Evolutionary conservation across 2,329 filamentous ascomycete species (phyloP), one percentile per base, ranked within the genome.

Genomic region (Phyllosticta paracitricarpa): DNA sequence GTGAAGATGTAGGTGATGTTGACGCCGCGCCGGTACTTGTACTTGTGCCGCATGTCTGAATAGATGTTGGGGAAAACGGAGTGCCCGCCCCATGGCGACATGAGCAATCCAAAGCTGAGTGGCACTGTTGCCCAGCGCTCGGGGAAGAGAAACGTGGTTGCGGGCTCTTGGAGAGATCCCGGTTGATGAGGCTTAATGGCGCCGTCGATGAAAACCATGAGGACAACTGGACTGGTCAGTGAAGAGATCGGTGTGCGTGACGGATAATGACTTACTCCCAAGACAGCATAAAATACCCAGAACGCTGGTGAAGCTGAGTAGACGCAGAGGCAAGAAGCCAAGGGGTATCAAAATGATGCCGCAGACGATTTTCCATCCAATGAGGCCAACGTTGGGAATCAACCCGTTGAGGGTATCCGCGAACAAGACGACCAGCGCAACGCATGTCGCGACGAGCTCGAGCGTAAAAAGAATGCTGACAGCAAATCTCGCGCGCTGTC

Each of bases 241-340:
- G 19, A 22, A 22, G 19, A 22, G 19, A 22, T 22, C 19, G 19
- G 19, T 22, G 19, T 22, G 19, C 19, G 19, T 22, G 19, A 22
- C 19, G 19, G 19, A 22, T 22, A 2, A 22, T 4, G 7, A 87
- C 89, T 79, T 78, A 93, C 89, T 97, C 69, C 86, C 86, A 66
- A 96, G 87, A 66, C 90, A 96, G 62, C 85, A 92, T 66, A 97
- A 79, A 58, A 99, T 96, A n/a, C 93, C 93, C 64, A 97, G 78
- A 62, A 97, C 86, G 71, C 91, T 96, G 26, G 91, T 96, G 69
- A 96, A 91, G 67, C 91, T 96, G 63, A 99, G 77, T 61, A 92
- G 78, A 35, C 90, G 84, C 63, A 97, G 77, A 0, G 94, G 93
- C 35, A 95, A 77, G 71, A 96, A 95, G 69, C 89, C 91, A 58